Percentiles rank a stretch among this genome's conserved stretches.
Evolutionary conservation across 441 rosid genomes (phyloP).

Genomic region (Breynia disticha): DNA sequence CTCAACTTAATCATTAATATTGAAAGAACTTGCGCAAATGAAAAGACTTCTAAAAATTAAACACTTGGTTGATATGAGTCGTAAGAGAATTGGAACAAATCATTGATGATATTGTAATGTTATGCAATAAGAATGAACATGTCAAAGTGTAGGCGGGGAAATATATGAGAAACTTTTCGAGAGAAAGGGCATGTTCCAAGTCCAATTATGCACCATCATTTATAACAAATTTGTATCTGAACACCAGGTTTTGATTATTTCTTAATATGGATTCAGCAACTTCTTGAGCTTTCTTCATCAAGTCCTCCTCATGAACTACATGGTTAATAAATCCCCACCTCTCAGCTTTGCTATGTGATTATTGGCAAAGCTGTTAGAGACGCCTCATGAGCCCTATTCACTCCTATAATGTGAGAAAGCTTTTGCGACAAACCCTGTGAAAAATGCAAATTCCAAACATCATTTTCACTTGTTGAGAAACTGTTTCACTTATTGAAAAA

Average conservation of each 20-base stretch:
- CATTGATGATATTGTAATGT: no score
- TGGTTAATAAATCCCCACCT: constrained; percentile 74
- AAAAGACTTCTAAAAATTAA: no score
- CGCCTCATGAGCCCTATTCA: constrained; percentile 72
- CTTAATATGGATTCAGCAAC: constrained; percentile 57
- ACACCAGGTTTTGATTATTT: constrained; percentile 65
- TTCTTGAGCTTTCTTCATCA: constrained; percentile 50
- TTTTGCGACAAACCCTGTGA: constrained; percentile 95
- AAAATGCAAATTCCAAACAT: constrained; percentile 17
- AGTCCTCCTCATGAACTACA: constrained; percentile 57
- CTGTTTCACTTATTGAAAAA: no score
- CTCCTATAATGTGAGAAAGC: constrained; percentile 66
- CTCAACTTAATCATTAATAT: no score
- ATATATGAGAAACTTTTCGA: constrained; percentile 57
- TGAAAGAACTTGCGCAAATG: no score
- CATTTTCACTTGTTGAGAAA: no score
- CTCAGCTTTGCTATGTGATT: constrained; percentile 73
- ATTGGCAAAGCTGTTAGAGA: constrained; percentile 57
- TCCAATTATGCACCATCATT: constrained; percentile 76
- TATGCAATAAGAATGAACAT: no score
- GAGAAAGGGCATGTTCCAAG: constrained; percentile 54
- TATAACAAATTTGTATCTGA: constrained; percentile 61
- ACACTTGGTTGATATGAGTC: no score
- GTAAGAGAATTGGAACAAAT: no score
- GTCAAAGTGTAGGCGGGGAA: no score